A percentile compares a stretch with the other conserved stretches of the same genome.
phyloP scores from a whole-genome alignment of 257 asterid species.

The Solanum paucissectum region DNA sequence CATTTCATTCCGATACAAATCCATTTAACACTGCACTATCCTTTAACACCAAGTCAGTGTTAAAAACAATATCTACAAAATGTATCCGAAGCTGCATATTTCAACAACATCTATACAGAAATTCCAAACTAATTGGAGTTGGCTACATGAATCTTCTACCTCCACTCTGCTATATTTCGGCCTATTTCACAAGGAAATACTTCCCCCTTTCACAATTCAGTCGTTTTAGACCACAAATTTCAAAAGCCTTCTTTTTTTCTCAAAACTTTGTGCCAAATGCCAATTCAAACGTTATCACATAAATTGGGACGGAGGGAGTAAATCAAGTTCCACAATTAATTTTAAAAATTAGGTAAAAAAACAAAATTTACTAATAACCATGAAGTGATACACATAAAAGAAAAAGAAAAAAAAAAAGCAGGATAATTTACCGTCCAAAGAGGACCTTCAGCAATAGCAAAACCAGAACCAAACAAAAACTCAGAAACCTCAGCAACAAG shows the following conservation, averaged over 20 bases:
- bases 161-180: neutral
- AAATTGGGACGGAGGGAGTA: neutral
- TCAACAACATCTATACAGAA: neutral
- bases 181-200: neutral
- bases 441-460: constrained; percentile 96
- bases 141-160: neutral
- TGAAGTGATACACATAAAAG: no score
- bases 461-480: constrained; percentile 93
- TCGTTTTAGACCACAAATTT: neutral
- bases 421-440: constrained; percentile 69
- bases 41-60: neutral
- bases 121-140: neutral
- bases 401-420: neutral
- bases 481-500: constrained; percentile 89
- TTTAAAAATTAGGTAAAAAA: neutral
- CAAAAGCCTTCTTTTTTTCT: neutral
- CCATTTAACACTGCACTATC: neutral
- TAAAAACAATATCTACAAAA: neutral
- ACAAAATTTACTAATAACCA: neutral
- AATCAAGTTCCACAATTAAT: neutral
- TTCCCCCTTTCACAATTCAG: neutral
- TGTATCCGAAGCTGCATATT: neutral
- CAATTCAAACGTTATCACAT: neutral
- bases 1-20: neutral
- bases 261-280: neutral